phyloP scores from a whole-genome alignment of 2,329 filamentous ascomycete genomes.

The Diaporthe velutina region DNA sequence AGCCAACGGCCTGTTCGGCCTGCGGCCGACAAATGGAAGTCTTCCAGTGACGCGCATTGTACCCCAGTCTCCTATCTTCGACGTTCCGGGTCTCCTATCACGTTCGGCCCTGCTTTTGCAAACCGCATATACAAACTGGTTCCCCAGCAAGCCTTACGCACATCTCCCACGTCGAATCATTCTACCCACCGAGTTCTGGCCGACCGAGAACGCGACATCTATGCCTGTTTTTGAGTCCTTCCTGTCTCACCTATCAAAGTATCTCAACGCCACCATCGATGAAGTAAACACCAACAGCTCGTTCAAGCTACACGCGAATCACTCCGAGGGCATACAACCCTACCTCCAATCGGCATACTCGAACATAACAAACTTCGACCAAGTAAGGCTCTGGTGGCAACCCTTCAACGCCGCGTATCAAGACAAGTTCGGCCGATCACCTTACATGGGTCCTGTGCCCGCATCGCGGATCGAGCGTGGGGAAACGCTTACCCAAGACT shows the following conservation, averaged over 20 bases:
- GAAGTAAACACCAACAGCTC: slow-evolving; percentile 9
- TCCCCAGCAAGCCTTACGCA: slow-evolving; percentile 9
- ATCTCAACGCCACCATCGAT: not conserved
- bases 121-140: slow-evolving; percentile 7
- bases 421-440: not conserved
- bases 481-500: not conserved
- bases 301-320: not conserved
- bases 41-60: not conserved
- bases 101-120: not conserved
- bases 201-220: not conserved
- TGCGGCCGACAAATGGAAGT: not conserved
- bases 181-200: not conserved
- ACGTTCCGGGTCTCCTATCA: slow-evolving; percentile 3
- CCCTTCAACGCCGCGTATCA: slow-evolving; percentile 8
- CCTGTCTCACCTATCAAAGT: not conserved
- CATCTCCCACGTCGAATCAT: not conserved
- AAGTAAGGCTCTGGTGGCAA: slow-evolving; percentile 4
- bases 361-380: slow-evolving; percentile 16
- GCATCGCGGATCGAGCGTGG: slow-evolving; percentile 7
- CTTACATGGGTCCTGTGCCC: not conserved
- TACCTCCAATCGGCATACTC: slow-evolving; percentile 5
- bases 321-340: slow-evolving; percentile 6
- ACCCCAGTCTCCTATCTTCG: slow-evolving; percentile 3
- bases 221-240: slow-evolving; percentile 10
- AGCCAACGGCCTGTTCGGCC: slow-evolving; percentile 3